Evolutionary conservation across 371 early-diverging fungal genomes (phyloP), one percentile per base, ranked within the genome.

Genomic region (Mortierella sp.): DNA sequence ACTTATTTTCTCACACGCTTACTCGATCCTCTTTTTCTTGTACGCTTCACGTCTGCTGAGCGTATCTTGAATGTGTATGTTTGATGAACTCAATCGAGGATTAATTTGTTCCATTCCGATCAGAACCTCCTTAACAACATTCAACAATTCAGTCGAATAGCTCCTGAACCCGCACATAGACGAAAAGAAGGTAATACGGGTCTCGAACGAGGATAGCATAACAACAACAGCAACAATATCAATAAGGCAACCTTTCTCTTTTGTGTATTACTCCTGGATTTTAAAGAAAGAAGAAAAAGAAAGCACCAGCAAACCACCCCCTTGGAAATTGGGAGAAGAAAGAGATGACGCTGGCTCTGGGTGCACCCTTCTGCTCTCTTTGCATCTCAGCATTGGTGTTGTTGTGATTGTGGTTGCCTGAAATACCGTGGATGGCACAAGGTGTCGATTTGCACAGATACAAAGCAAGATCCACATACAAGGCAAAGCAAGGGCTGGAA

Each of bases 321-420:
- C 68, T 68, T 68, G 44, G 21, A 68, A 68, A 34, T 24, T 6
- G 8, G 28, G 7, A 31, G 19, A 19, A 31, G 34, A 34, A 55
- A n/a, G n/a, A 68, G 24, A 38, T 68, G 68, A 68, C 68, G 68
- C 68, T 68, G 68, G 11, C 11, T 68, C 11, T 58, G n/a, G 65
- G 38, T 38, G 38, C 38, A 68, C 38, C 38, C 68, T 42, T 24
- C 10, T 19, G 2, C 16, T 50, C 16, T n/a, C n/a, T 55, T 7
- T 55, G n/a, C 65, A 38, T 38, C 34, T 19, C 65, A 34, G 9
- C 65, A 7, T 42, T 21, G 42, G 42, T 42, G 63, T 65, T 34
- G 68, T 42, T 55, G 0, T 31, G 19, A 11, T 16, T 34, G 55
- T 55, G 19, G n/a, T 55, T n/a, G n/a, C 0, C 55, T n/a, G n/a